Percentiles rank a stretch among this genome's conserved stretches.
Conservation (phyloP, 441 rosid genomes). For the Populus hybrid region DNA sequence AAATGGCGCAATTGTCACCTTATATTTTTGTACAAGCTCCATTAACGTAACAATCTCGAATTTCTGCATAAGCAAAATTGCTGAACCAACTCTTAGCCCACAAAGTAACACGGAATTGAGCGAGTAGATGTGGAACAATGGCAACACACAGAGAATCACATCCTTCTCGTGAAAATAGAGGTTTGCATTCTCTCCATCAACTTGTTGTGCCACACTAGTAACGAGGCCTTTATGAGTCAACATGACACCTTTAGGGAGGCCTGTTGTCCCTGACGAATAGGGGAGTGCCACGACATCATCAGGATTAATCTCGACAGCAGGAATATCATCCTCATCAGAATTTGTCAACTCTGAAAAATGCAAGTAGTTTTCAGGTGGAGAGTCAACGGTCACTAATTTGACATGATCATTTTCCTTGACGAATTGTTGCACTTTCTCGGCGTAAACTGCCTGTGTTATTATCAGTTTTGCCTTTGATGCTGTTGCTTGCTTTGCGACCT, state of each 20-base stretch:
- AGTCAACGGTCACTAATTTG: conserved; percentile 34
- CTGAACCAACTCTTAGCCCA: conserved; percentile 54
- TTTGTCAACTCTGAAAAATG: conserved; percentile 43
- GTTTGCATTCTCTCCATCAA: conserved; percentile 69
- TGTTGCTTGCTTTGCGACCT: conserved; percentile 49
- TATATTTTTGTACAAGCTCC: conserved; percentile 47
- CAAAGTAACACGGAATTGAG: conserved; percentile 50
- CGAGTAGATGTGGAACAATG: conserved; percentile 57
- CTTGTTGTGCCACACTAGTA: conserved; percentile 65
- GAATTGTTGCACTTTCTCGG: conserved; percentile 39
- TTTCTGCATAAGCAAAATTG: conserved; percentile 58
- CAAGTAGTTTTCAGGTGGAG: conserved; percentile 34
- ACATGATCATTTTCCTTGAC: conserved; percentile 30
- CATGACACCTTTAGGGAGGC: conserved; percentile 71
- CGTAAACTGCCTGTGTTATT: conserved; percentile 42
- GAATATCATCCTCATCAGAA: conserved; percentile 35
- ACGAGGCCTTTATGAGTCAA: conserved; percentile 53
- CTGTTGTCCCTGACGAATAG: conserved; percentile 66
- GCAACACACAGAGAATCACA: conserved; percentile 53
- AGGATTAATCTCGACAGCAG: conserved; percentile 39
- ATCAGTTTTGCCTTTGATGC: conserved; percentile 43
- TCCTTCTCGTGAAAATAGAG: conserved; percentile 48
- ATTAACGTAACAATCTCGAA: conserved; percentile 41
- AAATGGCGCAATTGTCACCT: conserved; percentile 54
- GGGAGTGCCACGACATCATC: conserved; percentile 65